These are phyloP conservation scores for Linanthus parryae DNA, from an alignment of 148 eudicot species.

Conservation along the genomic window DNA sequence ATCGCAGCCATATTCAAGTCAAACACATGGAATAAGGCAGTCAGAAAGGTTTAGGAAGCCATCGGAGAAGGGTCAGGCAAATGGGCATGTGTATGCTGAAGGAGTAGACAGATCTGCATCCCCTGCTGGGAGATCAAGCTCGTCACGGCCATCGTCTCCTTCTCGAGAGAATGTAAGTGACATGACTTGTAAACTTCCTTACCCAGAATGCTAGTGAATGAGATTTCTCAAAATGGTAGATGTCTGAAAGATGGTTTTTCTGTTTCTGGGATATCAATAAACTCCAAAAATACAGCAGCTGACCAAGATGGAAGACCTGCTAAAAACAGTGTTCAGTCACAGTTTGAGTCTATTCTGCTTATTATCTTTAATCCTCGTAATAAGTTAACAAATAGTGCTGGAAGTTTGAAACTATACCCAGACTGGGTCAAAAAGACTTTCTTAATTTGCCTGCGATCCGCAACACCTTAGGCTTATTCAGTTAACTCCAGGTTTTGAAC, in stretches of 20 bases:
- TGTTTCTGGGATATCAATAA: slow-evolving; percentile 12
- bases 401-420: too few relatives aligned
- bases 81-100: slow-evolving; percentile 23
- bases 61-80: slow-evolving; percentile 23
- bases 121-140: slow-evolving; percentile 14
- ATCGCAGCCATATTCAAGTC: slow-evolving; percentile 11
- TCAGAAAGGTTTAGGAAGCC: slow-evolving; percentile 17
- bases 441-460: too few relatives aligned
- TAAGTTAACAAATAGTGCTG: too few relatives aligned
- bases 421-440: too few relatives aligned
- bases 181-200: slow-evolving; percentile 18
- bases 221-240: slow-evolving; percentile 7
- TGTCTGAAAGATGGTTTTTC: slow-evolving; percentile 14
- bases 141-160: slow-evolving; percentile 44
- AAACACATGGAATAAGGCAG: slow-evolving; percentile 14
- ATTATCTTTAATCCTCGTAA: too few relatives aligned
- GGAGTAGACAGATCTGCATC: slow-evolving; percentile 13
- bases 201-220: slow-evolving; percentile 18
- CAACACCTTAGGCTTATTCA: too few relatives aligned
- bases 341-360: too few relatives aligned
- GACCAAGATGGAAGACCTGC: slow-evolving; percentile 25
- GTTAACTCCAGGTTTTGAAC: too few relatives aligned
- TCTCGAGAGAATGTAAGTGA: slow-evolving; percentile 40
- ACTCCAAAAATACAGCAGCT: slow-evolving; percentile 14
- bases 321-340: too few relatives aligned